phyloP scores from a whole-genome alignment of 352 stramenopile genomes.

The Pilasporangium apinafurcum region DNA sequence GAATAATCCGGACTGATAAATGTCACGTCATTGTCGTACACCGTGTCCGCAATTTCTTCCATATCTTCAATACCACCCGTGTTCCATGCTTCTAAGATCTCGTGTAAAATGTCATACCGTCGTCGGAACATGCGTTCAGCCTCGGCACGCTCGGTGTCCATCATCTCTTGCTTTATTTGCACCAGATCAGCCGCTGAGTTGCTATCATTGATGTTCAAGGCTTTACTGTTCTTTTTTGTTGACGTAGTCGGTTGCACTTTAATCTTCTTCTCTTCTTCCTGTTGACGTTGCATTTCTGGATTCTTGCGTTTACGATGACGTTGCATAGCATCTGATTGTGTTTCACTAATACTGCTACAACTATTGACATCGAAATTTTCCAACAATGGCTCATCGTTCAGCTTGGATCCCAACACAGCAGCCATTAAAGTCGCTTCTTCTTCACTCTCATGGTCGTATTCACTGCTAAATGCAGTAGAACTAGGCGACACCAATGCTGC shows the following conservation, averaged over 20 bases:
- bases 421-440: not conserved
- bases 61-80: constrained; percentile 77
- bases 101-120: constrained; percentile 68
- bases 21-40: constrained; percentile 69
- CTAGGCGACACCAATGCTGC: no score
- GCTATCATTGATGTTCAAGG: constrained; percentile 15
- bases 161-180: constrained; percentile 7
- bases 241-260: constrained; percentile 4
- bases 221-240: constrained; percentile 28
- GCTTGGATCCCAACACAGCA: not conserved
- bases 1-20: constrained; percentile 60
- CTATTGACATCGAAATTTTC: no score
- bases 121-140: constrained; percentile 50
- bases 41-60: constrained; percentile 70
- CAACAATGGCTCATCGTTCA: constrained; percentile 5
- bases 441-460: no score
- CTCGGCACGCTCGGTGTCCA: constrained; percentile 31
- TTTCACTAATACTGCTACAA: constrained; percentile 6
- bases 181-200: not conserved
- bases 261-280: constrained; percentile 11
- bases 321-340: constrained; percentile 2
- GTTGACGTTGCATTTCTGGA: constrained; percentile 16
- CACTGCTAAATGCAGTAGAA: no score
- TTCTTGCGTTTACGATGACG: constrained; percentile 61
- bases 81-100: constrained; percentile 76